phyloP scores from a whole-genome alignment of 2,329 filamentous ascomycete genomes.

The Aspergillus hiratsukae region DNA sequence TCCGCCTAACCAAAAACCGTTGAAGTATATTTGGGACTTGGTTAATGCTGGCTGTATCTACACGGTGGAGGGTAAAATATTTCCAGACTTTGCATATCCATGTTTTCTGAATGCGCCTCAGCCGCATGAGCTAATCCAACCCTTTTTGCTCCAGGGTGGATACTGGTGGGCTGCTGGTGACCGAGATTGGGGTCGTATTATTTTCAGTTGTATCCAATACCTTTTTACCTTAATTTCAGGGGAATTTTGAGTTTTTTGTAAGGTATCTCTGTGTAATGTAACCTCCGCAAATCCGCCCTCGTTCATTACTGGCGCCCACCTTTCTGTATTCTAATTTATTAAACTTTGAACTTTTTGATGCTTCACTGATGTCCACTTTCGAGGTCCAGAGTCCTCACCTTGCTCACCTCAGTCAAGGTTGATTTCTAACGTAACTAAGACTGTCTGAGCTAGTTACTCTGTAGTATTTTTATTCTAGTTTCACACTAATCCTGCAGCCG shows the following conservation, averaged over 20 bases:
- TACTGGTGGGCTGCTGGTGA: constrained; percentile 1
- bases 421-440: background rate
- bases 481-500: background rate
- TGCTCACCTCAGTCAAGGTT: background rate
- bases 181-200: background rate
- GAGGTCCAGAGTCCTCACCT: too few species aligned
- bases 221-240: background rate
- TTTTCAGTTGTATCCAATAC: background rate
- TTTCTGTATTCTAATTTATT: background rate
- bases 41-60: background rate
- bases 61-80: background rate
- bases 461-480: background rate
- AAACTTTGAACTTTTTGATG: background rate
- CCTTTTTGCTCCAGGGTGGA: background rate
- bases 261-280: background rate
- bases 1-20: constrained; percentile 15
- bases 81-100: background rate
- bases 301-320: background rate
- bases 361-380: background rate
- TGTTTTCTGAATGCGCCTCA: constrained; percentile 13
- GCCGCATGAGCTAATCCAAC: constrained; percentile 11
- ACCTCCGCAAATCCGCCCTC: background rate
- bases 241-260: background rate
- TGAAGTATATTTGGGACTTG: constrained; percentile 11
- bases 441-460: background rate